phyloP scores from a whole-genome alignment of 768 basidiomycete genomes.

The Cytidiella melzeri region DNA sequence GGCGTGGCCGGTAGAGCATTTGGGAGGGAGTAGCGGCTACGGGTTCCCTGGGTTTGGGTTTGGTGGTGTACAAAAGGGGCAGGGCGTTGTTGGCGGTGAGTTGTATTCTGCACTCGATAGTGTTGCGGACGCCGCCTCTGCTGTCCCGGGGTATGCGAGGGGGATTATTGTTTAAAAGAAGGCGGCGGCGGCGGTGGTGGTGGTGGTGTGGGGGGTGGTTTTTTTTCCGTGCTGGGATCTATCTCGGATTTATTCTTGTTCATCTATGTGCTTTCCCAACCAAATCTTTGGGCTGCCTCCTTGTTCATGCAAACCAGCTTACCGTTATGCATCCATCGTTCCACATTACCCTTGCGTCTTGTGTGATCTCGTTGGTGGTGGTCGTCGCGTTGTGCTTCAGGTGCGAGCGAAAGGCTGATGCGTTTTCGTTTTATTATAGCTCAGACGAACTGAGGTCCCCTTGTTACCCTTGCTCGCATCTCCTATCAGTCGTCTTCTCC shows the following conservation, averaged over 20 bases:
- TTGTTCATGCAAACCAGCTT: too few species aligned
- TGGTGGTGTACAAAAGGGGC: slow-evolving; percentile 13
- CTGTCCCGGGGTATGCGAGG: not conserved
- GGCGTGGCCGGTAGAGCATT: slow-evolving; percentile 12
- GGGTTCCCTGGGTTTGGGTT: slow-evolving; percentile 22
- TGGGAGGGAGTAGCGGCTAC: slow-evolving; percentile 16
- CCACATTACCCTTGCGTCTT: too few species aligned
- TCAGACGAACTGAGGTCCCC: too few species aligned
- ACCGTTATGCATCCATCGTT: too few species aligned
- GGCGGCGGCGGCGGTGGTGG: not conserved
- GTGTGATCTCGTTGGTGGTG: too few species aligned
- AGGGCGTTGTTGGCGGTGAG: slow-evolving; percentile 26
- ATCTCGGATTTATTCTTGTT: not conserved
- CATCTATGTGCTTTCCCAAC: not conserved
- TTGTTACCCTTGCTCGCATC: too few species aligned
- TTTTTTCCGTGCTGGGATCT: not conserved
- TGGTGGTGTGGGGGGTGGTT: not conserved
- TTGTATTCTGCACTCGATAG: not conserved
- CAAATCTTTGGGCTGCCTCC: too few species aligned
- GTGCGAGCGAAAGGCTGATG: too few species aligned
- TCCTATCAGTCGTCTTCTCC: too few species aligned
- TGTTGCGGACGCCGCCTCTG: too few species aligned
- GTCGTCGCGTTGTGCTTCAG: too few species aligned
- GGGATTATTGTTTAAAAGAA: not conserved
- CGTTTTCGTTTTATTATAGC: too few species aligned